These are phyloP conservation scores for Saturnispora sekii DNA, from an alignment of 805 yeast genomes.

Conservation along the genomic window DNA sequence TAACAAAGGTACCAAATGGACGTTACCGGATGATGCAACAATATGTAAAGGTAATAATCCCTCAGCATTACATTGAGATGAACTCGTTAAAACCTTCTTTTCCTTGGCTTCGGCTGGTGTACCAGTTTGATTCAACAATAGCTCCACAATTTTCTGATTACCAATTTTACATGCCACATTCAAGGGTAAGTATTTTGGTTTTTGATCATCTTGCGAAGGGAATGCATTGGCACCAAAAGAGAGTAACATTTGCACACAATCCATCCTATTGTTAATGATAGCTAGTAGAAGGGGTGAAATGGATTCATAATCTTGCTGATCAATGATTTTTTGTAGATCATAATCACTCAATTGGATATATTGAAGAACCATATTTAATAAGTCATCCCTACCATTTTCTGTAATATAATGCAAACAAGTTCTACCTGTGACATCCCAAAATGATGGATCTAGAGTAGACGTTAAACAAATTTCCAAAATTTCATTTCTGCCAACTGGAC, in stretches of 20 bases:
- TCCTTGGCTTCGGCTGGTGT: conserved; percentile 22
- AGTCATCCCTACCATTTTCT: conserved; percentile 40
- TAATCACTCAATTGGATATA: conserved; percentile 3
- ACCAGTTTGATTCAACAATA: conserved; percentile 36
- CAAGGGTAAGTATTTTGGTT: conserved; percentile 62
- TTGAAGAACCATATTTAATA: conserved; percentile 28
- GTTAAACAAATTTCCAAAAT: conserved; percentile 21
- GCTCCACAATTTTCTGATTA: conserved; percentile 56
- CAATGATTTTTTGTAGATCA: conserved; percentile 26
- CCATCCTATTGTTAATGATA: conserved; percentile 56
- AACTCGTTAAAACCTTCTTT: conserved; percentile 25
- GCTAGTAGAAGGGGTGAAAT: conserved; percentile 79
- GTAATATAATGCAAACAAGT: conserved; percentile 85
- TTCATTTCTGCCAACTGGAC: conserved; percentile 19
- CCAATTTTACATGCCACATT: conserved; percentile 87
- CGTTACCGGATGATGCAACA: conserved; percentile 76
- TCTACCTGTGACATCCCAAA: conserved; percentile 61
- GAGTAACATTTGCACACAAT: conserved; percentile 41
- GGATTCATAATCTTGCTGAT: conserved; percentile 58
- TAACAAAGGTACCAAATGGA: conserved; percentile 55
- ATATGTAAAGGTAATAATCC: conserved; percentile 85
- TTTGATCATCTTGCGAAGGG: conserved; percentile 37
- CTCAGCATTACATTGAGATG: conserved; percentile 67
- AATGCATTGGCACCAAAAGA: conserved; percentile 41
- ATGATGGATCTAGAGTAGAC: conserved; percentile 20